Evolutionary conservation across 1,284 basidiomycete species (phyloP), one percentile per base, ranked within the genome.

Genomic region (Taiwanofungus camphoratus): DNA sequence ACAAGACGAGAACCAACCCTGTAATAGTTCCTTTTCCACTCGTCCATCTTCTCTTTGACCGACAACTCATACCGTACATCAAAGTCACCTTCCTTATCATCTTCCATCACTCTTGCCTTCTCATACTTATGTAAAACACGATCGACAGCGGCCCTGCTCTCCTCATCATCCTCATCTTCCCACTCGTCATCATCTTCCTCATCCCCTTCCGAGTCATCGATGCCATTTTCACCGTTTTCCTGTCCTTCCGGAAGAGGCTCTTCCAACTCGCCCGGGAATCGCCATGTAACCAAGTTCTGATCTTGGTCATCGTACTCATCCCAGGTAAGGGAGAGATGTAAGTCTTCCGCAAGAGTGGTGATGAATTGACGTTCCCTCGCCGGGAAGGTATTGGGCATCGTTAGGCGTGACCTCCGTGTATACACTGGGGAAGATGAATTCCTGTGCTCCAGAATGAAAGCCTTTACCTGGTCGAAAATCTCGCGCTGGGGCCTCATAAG

Each of bases 21-120:
- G 68, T 99, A 99, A 67, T 99, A 98, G 3, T 66, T 68, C 46
- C 78, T 69, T 71, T 99, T 99, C 92, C 92, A 97, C 53, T 88
- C 82, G 36, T 82, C 79, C 83, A 99, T 90, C 68, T 89, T 92
- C 56, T 87, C 79, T 52, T 80, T 75, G 26, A 95, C 53, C 32
- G 77, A 80, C 54, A 74, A 64, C 59, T 92, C 85, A 56, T 92
- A 73, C 40, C 86, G 73, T 44, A 79, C 78, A 53, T 92, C 90
- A 56, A 89, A 87, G 39, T 82, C 84, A 4, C 77, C 82, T 23
- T 76, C 76, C 47, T 79, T 80, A 33, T 82, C 79, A 33, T 82
- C 80, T 43, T 76, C 73, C 53, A 76, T 68, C 11, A 92, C 77
- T 33, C 81, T 83, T 13, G 93, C 91, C 61, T 85, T 88, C 53